These are phyloP conservation scores for Pyrus betulifolia DNA, from an alignment of 306 rosid species.

Conservation along the genomic window DNA sequence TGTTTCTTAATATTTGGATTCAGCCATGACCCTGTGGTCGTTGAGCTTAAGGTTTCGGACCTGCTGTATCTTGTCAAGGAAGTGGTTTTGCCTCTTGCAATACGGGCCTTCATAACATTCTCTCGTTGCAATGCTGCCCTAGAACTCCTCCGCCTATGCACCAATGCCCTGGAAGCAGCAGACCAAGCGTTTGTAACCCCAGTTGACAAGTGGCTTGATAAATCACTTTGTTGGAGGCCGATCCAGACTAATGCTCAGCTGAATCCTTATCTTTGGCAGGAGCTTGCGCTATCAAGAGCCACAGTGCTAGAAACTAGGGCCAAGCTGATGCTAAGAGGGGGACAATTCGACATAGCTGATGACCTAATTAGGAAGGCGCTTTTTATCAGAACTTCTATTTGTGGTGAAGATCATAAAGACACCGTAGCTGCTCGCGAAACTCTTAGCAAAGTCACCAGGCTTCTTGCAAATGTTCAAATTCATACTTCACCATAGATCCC, in stretches of 20 bases:
- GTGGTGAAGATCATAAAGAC: slow-evolving; percentile 81
- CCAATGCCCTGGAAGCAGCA: slow-evolving; percentile 72
- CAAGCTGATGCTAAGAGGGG: slow-evolving; percentile 83
- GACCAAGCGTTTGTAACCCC: slow-evolving; percentile 79
- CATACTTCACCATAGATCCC: slow-evolving; percentile 60
- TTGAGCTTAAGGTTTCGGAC: slow-evolving; percentile 64
- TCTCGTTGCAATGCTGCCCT: slow-evolving; percentile 70
- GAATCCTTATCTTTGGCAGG: slow-evolving; percentile 89
- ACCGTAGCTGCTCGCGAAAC: slow-evolving; percentile 74
- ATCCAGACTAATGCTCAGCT: slow-evolving; percentile 73
- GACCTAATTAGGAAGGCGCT: slow-evolving; percentile 76
- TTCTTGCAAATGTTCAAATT: slow-evolving; percentile 53
- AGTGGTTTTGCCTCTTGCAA: slow-evolving; percentile 70
- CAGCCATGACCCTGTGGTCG: slow-evolving; percentile 61
- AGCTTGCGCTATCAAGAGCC: slow-evolving; percentile 72
- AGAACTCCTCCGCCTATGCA: slow-evolving; percentile 76
- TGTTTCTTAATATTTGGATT: slow-evolving; percentile 75
- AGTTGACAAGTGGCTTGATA: slow-evolving; percentile 72
- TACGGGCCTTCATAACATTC: slow-evolving; percentile 64
- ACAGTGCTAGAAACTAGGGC: slow-evolving; percentile 77
- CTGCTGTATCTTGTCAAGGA: slow-evolving; percentile 51
- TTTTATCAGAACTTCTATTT: slow-evolving; percentile 73
- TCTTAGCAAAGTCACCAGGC: slow-evolving; percentile 70
- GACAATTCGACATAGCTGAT: slow-evolving; percentile 69
- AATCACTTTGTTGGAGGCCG: slow-evolving; percentile 76